Base-by-base conservation (phyloP, 306 rosid genomes). In the Rosa rugosa region DNA sequence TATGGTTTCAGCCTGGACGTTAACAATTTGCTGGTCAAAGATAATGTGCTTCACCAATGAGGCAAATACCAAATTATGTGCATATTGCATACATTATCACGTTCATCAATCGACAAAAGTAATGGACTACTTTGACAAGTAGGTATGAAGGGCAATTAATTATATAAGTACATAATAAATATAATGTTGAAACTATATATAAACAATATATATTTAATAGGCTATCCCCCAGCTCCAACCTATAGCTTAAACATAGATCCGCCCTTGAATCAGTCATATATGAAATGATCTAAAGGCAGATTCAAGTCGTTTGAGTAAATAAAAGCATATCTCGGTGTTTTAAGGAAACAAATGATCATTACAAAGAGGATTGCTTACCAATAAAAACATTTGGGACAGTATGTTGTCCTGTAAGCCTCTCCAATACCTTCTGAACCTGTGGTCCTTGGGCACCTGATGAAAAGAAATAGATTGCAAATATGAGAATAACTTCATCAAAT, bases 331-430 rank as follows among this genome's bases (percentile, higher is more conserved):
- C 45, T 31, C 38, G 18, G 65, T 41, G 69, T 44, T n/a, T 22
- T 46, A 18, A 14, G 12, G 10, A 42, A 60, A 69, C 59, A 45
- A 42, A 53, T 41, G 50, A 69, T 65, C 41, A 77, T 23, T 45
- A 5, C 72, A 47, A 60, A 42, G 72, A 71, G 44, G 54, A 53
- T 20, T 69, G 67, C 87, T 79, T 40, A 95, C 99, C 99, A 49
- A 95, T 86, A 69, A 95, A 95, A 47, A 95, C 98, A 86, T 95
- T 95, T n/a, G 99, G 99, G 34, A 95, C 99, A 18, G 99, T 95
- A 80, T 85, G 80, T 73, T 95, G 99, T 25, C 98, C 99, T 9
- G 99, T 95, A 73, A 95, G 84, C 88, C 96, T 86, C 86, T 93
- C 97, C 82, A 95, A 85, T 36, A 82, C 79, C 86, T 93, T 93